phyloP scores from a whole-genome alignment of 805 yeast genomes.

The Hanseniaspora mollemarum region DNA sequence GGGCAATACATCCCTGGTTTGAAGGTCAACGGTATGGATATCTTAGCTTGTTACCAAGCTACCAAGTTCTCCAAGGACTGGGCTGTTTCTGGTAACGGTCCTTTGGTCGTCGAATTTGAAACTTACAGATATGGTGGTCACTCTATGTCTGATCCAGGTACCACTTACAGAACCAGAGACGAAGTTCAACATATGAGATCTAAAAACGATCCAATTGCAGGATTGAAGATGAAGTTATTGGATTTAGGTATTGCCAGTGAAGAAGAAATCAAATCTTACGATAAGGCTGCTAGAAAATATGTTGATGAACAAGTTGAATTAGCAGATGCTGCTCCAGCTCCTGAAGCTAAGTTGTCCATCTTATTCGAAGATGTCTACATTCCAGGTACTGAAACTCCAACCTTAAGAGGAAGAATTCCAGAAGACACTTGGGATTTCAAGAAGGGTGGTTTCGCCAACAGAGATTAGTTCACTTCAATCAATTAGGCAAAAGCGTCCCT shows the following conservation, averaged over 20 bases:
- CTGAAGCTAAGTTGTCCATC: slow-evolving; percentile 89
- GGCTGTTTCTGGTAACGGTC: slow-evolving; percentile 88
- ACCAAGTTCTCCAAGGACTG: slow-evolving; percentile 95
- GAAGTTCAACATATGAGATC: slow-evolving; percentile 99
- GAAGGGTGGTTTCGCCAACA: slow-evolving; percentile 35
- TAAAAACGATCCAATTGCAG: slow-evolving; percentile 94
- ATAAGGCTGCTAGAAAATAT: slow-evolving; percentile 89
- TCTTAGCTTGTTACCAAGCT: slow-evolving; percentile 87
- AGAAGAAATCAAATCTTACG: slow-evolving; percentile 87
- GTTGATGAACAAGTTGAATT: slow-evolving; percentile 89
- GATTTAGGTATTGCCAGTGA: slow-evolving; percentile 82
- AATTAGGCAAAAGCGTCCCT: too few relatives aligned
- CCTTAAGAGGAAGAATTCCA: slow-evolving; percentile 90
- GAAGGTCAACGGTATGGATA: slow-evolving; percentile 98
- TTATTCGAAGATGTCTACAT: slow-evolving; percentile 94
- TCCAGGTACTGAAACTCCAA: slow-evolving; percentile 85
- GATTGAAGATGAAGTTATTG: slow-evolving; percentile 75
- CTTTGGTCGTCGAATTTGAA: slow-evolving; percentile 90
- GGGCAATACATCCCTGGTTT: slow-evolving; percentile 99
- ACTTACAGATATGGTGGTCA: slow-evolving; percentile 99
- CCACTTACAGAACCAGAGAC: slow-evolving; percentile 99
- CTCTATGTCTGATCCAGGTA: slow-evolving; percentile 99
- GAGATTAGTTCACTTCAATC: slow-evolving; percentile 19
- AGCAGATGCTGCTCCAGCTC: slow-evolving; percentile 90
- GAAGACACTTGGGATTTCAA: slow-evolving; percentile 85